Evolutionary conservation across 2,329 filamentous ascomycete species (phyloP), one percentile per base, ranked within the genome.

Genomic region (Talaromyces amestolkiae): DNA sequence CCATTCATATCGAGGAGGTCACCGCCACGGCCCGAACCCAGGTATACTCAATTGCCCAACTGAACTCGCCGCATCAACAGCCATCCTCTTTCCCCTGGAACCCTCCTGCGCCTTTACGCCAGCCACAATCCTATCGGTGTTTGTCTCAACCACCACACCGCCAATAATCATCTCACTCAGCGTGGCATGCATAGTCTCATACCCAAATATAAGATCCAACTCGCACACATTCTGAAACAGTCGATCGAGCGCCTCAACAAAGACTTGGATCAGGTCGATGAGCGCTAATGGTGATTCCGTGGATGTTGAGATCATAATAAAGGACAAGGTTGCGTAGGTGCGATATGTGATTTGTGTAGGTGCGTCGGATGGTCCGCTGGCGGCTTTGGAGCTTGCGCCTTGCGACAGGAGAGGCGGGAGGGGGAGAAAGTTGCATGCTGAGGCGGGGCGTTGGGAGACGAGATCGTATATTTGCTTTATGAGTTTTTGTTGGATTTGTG

Each of bases 181-280:
- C 17, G 93, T 89, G 9, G 94, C 91, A 82, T 99, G 95, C 73
- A 99, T 84, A 17, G 93, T 96, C 84, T 99, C 95, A 72, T 97
- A 99, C 77, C 98, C 98, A 83, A 99, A 99, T 77, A 99, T 99
- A 71, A 99, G 85, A 78, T 99, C 93, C 64, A 99, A 84, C 82
- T 99, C 95, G 84, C 95, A 99, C 10, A 99, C 95, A 76, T 99
- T 97, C 81, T 98, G 95, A 76, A 99, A 99, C 47, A 99, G 84
- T 69, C 92, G 88, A 78, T 99, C 95, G 41, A 99, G 86, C 0
- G 94, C 89, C 79, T 99, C 95, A 69, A 99, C 95, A 73, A 97
- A 99, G 67, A 99, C 95, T 79, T 99, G 95, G 70, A 99, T 98
- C 63, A 99, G 83, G 78, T 99, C 95, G 68, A 99, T 93, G 27